Conservation (phyloP, 805 yeast species). For the Starmerella vaccinii region DNA sequence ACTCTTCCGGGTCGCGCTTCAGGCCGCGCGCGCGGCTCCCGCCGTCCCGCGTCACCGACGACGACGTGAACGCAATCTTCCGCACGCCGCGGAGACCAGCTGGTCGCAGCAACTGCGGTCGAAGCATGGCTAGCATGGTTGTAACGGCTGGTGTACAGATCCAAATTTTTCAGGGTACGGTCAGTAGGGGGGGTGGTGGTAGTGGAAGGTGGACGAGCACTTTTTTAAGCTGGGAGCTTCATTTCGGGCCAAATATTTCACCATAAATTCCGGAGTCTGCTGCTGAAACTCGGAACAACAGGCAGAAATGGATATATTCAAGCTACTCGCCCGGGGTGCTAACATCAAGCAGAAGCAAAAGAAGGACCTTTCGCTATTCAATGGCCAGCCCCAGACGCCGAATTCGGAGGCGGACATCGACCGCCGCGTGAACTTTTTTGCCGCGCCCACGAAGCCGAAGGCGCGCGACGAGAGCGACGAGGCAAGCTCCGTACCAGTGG, state of each 20-base stretch:
- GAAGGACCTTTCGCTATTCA: conserved; percentile 27
- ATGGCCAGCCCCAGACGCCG: conserved; percentile 19
- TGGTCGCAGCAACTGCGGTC: conserved; percentile 3
- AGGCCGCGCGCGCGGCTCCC: conserved; percentile 20
- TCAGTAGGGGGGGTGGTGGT: background rate
- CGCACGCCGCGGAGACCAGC: conserved; percentile 10
- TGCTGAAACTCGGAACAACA: background rate
- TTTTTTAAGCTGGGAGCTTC: no score
- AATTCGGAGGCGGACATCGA: conserved; percentile 43
- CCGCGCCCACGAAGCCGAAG: conserved; percentile 6
- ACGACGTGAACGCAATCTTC: conserved; percentile 8
- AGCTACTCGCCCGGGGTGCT: conserved; percentile 79
- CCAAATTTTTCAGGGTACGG: conserved; percentile 18
- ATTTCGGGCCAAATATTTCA: no score
- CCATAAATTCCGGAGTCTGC: background rate
- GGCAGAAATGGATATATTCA: conserved; percentile 54
- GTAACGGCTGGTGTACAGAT: background rate
- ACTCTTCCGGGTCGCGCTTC: conserved; percentile 25
- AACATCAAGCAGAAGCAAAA: conserved; percentile 47
- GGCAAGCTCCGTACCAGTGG: no score
- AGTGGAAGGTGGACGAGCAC: background rate
- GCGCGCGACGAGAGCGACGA: background rate
- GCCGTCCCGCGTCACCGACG: conserved; percentile 1
- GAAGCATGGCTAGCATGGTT: conserved; percentile 8
- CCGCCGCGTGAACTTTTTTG: conserved; percentile 73